A percentile compares a stretch with the other conserved stretches of the same genome.
Conservation (phyloP, 2,329 filamentous ascomycete genomes). For the Ascocoryne sarcoides region DNA sequence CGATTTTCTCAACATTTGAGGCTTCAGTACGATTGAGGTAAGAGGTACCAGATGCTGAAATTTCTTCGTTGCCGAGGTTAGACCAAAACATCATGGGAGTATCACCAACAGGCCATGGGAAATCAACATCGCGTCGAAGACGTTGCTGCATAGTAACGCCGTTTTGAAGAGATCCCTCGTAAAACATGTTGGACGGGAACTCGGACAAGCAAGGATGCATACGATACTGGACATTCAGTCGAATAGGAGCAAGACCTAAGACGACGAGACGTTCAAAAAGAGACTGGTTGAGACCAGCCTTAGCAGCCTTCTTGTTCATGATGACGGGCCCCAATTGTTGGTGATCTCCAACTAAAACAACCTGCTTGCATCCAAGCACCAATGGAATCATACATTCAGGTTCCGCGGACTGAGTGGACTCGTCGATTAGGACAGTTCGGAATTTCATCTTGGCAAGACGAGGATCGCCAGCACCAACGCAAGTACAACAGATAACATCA, state of each 20-base stretch:
- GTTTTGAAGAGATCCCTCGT: slow-evolving; percentile 94
- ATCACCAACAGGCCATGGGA: slow-evolving; percentile 91
- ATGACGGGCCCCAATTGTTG: slow-evolving; percentile 97
- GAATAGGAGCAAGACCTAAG: slow-evolving; percentile 81
- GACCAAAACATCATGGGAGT: slow-evolving; percentile 99
- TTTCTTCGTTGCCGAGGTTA: slow-evolving; percentile 94
- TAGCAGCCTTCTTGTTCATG: slow-evolving; percentile 99
- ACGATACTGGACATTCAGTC: slow-evolving; percentile 93
- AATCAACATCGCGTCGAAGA: slow-evolving; percentile 87
- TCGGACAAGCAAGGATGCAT: slow-evolving; percentile 98
- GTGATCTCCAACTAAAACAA: slow-evolving; percentile 96
- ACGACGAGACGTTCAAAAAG: slow-evolving; percentile 94
- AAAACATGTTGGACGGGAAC: slow-evolving; percentile 99
- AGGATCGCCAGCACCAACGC: slow-evolving; percentile 92
- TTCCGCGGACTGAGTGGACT: slow-evolving; percentile 96
- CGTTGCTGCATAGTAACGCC: slow-evolving; percentile 86
- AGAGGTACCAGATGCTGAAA: slow-evolving; percentile 93
- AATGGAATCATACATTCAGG: slow-evolving; percentile 98
- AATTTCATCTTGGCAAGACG: slow-evolving; percentile 96
- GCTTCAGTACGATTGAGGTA: slow-evolving; percentile 97
- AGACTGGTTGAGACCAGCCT: slow-evolving; percentile 96
- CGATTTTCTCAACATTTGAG: slow-evolving; percentile 95
- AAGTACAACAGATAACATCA: slow-evolving; percentile 98
- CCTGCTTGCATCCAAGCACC: slow-evolving; percentile 95
- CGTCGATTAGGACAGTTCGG: slow-evolving; percentile 93